Evolutionary conservation across 2,329 filamentous ascomycete species (phyloP).

Genomic region (Ophiostoma quercus): DNA sequence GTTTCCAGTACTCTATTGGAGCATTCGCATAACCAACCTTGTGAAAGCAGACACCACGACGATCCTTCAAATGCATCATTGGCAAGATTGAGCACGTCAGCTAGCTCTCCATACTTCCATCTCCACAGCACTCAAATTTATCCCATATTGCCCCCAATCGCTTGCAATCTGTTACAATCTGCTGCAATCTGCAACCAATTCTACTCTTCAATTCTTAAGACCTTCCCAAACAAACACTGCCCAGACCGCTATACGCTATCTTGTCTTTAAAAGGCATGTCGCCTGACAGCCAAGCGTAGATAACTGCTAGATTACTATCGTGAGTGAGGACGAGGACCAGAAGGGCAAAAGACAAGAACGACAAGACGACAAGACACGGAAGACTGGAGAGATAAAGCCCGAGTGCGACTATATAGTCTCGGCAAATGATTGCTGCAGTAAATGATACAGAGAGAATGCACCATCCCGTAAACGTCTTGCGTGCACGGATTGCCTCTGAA

Average conservation of each 20-base stretch:
- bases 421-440: not conserved
- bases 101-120: no score
- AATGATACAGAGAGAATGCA: not conserved
- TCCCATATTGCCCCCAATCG: not conserved
- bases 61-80: conserved; percentile 10
- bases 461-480: conserved; percentile 7
- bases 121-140: no score
- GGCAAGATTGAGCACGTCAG: conserved; percentile 9
- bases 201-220: no score
- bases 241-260: not conserved
- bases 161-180: not conserved
- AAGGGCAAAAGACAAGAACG: not conserved
- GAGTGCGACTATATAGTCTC: not conserved
- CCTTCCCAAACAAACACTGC: not conserved
- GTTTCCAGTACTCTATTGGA: not conserved
- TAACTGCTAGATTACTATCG: not conserved
- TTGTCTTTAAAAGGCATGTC: conserved; percentile 12
- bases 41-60: not conserved
- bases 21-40: not conserved
- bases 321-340: not conserved
- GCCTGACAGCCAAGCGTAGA: not conserved
- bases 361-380: not conserved
- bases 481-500: not conserved
- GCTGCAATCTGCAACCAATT: not conserved
- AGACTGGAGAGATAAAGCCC: not conserved